Conservation (phyloP, 2,329 filamentous ascomycete species). For the Fusarium abutilonis region DNA sequence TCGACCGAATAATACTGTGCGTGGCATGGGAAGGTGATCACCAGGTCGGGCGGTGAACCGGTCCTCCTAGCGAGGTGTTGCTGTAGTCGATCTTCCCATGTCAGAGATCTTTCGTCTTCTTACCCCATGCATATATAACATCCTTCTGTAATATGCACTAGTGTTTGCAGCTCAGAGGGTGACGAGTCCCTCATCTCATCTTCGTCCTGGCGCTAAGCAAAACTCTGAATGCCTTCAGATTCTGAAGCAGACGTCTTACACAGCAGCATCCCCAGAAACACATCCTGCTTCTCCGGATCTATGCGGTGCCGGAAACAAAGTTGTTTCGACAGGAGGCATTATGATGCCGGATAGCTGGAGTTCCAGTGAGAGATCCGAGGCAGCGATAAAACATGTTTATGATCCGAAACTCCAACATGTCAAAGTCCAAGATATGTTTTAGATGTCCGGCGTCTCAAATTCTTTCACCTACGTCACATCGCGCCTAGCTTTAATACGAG, state of each 20-base stretch:
- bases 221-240: conserved; percentile 23
- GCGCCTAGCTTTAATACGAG: neutral
- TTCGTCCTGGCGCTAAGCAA: conserved; percentile 20
- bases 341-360: conserved; percentile 38
- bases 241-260: conserved; percentile 36
- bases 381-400: conserved; percentile 40
- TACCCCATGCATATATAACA: conserved; percentile 14
- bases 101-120: conserved; percentile 26
- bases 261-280: conserved; percentile 29
- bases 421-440: conserved; percentile 32
- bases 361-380: conserved; percentile 42
- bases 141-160: conserved; percentile 22
- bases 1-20: conserved; percentile 21
- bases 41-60: conserved; percentile 30
- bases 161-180: conserved; percentile 6
- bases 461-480: conserved; percentile 1
- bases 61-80: conserved; percentile 25
- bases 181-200: conserved; percentile 2
- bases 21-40: conserved; percentile 23
- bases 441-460: conserved; percentile 24
- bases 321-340: conserved; percentile 28
- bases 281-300: conserved; percentile 18
- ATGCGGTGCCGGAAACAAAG: conserved; percentile 25
- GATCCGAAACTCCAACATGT: conserved; percentile 37
- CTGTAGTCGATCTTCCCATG: conserved; percentile 34